Evolutionary conservation across 1,284 basidiomycete species (phyloP), one percentile per base, ranked within the genome.

Genomic region (Thecaphora frezii): DNA sequence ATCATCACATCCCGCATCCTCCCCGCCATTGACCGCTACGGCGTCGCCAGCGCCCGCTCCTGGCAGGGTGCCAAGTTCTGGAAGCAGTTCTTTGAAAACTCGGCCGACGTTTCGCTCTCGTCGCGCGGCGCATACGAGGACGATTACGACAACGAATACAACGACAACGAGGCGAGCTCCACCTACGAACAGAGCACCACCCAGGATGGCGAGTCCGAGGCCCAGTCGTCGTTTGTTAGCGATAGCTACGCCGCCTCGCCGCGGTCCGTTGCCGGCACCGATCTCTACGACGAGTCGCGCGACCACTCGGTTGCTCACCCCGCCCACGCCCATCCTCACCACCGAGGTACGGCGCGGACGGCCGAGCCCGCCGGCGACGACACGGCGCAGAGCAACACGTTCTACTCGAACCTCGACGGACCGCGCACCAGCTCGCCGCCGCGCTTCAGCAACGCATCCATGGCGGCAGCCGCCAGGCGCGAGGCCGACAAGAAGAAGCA

Each of bases 11-110:
- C 84, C 46, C 86, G 85, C 69, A 83, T 97, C 33, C 80, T 97
- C 43, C 93, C 93, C 8, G 87, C 91, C 16, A 86, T 97, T 64
- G 93, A 92, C 78, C 84, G 88, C 44, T 96, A 91, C 80, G 87
- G 90, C 0, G 86, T 90, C 18, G 89, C 86, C 21, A 90, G 89
- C 23, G 88, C 91, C 69, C 89, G 91, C 5, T 90, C 92, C 19
- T 83, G 90, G 69, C 90, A 93, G 66, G 89, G 90, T 25, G 90
- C 91, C 7, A 89, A 88, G 88, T 96, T 96, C 79, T 97, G 93
- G 93, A 87, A 88, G n/a, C 88, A 88, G 1, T 97, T 97, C 83
- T 97, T 91, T 77, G 91, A 93, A 74, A 86, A 88, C 66, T 90
- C 91, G 5, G 91, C 92, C 2, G 87, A 91, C 69, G 88, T 93